These are phyloP conservation scores for Xeromyces bisporus DNA, from an alignment of 495 filamentous ascomycete species.

Conservation along the genomic window DNA sequence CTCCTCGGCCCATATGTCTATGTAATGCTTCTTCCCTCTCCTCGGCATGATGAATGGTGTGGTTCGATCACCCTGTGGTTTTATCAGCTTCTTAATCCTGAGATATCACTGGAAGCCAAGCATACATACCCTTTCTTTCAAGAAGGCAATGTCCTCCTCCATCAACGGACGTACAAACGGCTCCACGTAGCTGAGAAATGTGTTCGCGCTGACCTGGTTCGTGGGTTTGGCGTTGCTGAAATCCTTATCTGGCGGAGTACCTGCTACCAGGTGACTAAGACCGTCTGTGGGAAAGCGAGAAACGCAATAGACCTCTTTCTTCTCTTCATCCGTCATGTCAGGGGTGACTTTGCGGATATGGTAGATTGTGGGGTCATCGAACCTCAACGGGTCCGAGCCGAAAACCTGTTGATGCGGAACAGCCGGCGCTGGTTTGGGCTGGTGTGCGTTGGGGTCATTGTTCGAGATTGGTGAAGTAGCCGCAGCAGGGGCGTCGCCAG, in stretches of 20 bases:
- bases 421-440: slow-evolving; percentile 60
- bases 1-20: slow-evolving; percentile 83
- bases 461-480: slow-evolving; percentile 36
- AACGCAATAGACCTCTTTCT: slow-evolving; percentile 74
- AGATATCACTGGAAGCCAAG: not conserved
- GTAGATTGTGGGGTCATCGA: slow-evolving; percentile 87
- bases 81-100: slow-evolving; percentile 5
- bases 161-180: slow-evolving; percentile 78
- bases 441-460: slow-evolving; percentile 49
- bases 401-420: slow-evolving; percentile 67
- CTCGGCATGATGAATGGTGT: slow-evolving; percentile 73
- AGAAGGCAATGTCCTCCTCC: slow-evolving; percentile 88
- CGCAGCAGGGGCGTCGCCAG: slow-evolving; percentile 23
- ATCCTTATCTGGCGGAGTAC: slow-evolving; percentile 79
- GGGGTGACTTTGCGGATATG: slow-evolving; percentile 61
- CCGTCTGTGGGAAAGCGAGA: slow-evolving; percentile 64
- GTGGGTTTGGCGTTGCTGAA: slow-evolving; percentile 86
- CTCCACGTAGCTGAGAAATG: slow-evolving; percentile 76
- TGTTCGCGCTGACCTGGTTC: slow-evolving; percentile 81
- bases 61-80: slow-evolving; percentile 52
- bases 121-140: slow-evolving; percentile 53
- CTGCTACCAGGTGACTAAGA: slow-evolving; percentile 68
- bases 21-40: slow-evolving; percentile 71
- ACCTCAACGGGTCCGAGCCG: slow-evolving; percentile 78
- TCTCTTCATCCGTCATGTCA: slow-evolving; percentile 65